Evolutionary conservation across 306 rosid species (phyloP), one percentile per base, ranked within the genome.

Genomic region (Lathyrus oleraceus): DNA sequence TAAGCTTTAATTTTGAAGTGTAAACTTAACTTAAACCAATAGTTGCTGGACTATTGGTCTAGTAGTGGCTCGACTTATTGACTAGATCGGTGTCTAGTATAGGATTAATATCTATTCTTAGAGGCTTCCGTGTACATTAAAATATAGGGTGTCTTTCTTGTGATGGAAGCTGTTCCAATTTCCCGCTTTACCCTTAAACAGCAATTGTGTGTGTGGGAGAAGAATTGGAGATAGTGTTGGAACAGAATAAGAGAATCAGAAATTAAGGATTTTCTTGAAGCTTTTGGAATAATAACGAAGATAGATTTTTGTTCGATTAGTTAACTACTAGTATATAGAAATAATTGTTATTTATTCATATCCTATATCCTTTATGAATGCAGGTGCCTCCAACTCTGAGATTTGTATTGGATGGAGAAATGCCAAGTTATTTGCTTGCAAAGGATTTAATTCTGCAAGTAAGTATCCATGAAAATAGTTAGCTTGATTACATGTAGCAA

Each of bases 381-480:
- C 79, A 93, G 98, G 98, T 87, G 47, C 98, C 98, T 43, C 98
- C 97, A 58, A 88, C 96, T 74, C 69, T 90, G 72, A 84, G 91
- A 78, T 93, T 93, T 75, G 87, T 90, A 44, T 19, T 93, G 87
- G 96, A 87, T 81, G 98, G 98, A 74, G 97, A 90, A 75, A 88
- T 93, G 98, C 98, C 98, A 8, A 71, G 78, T 81, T 90, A 88
- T 75, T 83, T 93, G 81, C 97, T 93, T 77, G 96, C 97, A 17
- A 93, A 93, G 67, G 98, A 93, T 85, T 84, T 93, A 78, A 93
- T 93, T 84, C 84, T 93, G 77, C 98, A 90, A 66, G 98, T 90
- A 75, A 74, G 79, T 70, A 7, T 32, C 72, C 72, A 38, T 74
- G 69, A 53, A 21, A 13, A 8, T 28, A 57, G 63, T 28, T 57